A percentile compares a stretch with the other conserved stretches of the same genome.
These are phyloP conservation scores for Tolypocladium guangdongense DNA, from an alignment of 2,329 filamentous ascomycete species.

Conservation along the genomic window DNA sequence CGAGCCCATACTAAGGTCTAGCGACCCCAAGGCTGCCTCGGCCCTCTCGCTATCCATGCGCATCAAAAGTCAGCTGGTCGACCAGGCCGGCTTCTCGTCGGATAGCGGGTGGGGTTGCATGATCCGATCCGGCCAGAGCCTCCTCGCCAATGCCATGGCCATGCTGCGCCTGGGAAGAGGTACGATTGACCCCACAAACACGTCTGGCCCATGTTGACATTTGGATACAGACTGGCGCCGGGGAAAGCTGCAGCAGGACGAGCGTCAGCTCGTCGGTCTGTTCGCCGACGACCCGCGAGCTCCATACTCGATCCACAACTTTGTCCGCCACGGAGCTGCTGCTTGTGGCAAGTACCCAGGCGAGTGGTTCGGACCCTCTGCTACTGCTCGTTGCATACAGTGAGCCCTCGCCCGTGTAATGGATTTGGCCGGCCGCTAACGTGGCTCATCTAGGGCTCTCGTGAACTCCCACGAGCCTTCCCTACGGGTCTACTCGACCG, in stretches of 20 bases:
- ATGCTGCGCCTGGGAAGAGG: constrained; percentile 68
- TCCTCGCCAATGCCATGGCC: constrained; percentile 76
- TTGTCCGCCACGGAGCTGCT: constrained; percentile 76
- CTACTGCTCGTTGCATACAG: constrained; percentile 90
- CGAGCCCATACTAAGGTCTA: constrained; percentile 65
- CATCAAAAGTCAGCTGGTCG: constrained; percentile 67
- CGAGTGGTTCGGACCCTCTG: constrained; percentile 98
- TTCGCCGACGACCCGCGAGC: constrained; percentile 83
- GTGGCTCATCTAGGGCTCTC: constrained; percentile 49
- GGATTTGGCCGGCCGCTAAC: not conserved
- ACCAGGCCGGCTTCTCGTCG: constrained; percentile 74
- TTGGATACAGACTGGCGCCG: constrained; percentile 58
- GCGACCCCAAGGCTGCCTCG: constrained; percentile 58
- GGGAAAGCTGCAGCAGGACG: constrained; percentile 43
- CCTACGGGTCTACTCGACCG: constrained; percentile 77
- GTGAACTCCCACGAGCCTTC: constrained; percentile 53
- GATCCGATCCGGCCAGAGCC: constrained; percentile 90
- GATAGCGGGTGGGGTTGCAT: constrained; percentile 98
- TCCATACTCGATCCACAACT: constrained; percentile 90
- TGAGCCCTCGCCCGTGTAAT: constrained; percentile 30
- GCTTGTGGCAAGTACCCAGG: constrained; percentile 91
- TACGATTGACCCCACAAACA: constrained; percentile 24
- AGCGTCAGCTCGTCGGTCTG: constrained; percentile 61
- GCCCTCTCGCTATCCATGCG: constrained; percentile 76
- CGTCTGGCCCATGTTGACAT: not conserved